Evolutionary conservation across 768 basidiomycete species (phyloP), one percentile per base, ranked within the genome.

Genomic region (Gloeophyllum trabeum): DNA sequence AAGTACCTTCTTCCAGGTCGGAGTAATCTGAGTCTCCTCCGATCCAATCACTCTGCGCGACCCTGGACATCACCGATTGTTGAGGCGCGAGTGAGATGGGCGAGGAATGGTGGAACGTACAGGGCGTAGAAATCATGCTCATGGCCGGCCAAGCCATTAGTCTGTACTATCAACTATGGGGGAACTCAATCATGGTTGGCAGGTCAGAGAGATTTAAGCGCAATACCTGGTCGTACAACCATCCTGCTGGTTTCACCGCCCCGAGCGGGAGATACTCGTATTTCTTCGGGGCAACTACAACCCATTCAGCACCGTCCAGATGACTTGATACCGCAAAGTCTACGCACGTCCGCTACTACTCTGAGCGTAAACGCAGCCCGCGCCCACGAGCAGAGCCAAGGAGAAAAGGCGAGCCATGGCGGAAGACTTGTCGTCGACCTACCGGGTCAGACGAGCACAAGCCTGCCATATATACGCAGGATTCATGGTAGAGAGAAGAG

Each of bases 101-200:
- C 28, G 10, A 30, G 28, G 16, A 16, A 16, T 7, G 28, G 10
- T 7, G 16, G 28, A 7, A 30, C 28, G 7, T 30, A 30, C 28
- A 30, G n/a, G n/a, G n/a, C n/a, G n/a, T n/a, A 63, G 49, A 63
- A 63, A 18, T 63, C 58, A 39, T 59, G 60, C 39, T 60, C 55
- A 46, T 63, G 59, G 1, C 61, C 61, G 12, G 61, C 61, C 2
- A 63, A 46, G 7, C 61, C 61, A 46, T 58, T 57, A 1, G 52
- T 57, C 37, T 63, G 61, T 3, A 63, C 57, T 7, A 55, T 46
- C 23, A 63, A 44, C 60, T 61, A 19, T 12, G 6, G 24, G 14
- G 18, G 14, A n/a, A 7, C 12, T 7, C 10, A 35, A 18, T 2
- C 35, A 19, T 12, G 6, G 24, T 40, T 21, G 40, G 40, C 22